A percentile compares a stretch with the other conserved stretches of the same genome.
Evolutionary conservation across 495 filamentous ascomycete species (phyloP).

Genomic region (Chlorociboria aeruginascens): DNA sequence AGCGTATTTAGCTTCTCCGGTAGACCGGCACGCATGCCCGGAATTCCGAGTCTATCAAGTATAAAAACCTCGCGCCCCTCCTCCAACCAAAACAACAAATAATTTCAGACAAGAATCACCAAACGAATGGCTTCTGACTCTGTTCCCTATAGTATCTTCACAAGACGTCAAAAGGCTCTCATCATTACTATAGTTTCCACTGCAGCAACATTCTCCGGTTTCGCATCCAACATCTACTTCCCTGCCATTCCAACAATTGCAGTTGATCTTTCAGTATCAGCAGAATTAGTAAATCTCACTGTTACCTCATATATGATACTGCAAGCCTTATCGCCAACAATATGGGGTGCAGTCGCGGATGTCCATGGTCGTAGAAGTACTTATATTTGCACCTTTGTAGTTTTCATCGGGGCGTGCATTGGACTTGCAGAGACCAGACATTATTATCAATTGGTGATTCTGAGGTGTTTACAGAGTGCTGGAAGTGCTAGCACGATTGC

Average conservation of each 20-base stretch:
- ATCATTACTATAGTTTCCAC: constrained; percentile 34
- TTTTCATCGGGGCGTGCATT: constrained; percentile 50
- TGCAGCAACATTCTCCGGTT: constrained; percentile 41
- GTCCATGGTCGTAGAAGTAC: constrained; percentile 43
- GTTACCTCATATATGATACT: constrained; percentile 29
- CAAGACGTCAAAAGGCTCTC: constrained; percentile 32
- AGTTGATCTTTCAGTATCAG: constrained; percentile 17
- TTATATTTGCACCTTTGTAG: constrained; percentile 44
- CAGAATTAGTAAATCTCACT: constrained; percentile 26
- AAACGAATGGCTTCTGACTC: neutral
- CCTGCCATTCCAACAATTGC: constrained; percentile 27
- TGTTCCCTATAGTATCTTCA: constrained; percentile 34
- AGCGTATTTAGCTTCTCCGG: too few species aligned
- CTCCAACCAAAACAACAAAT: neutral
- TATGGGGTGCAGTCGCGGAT: constrained; percentile 45
- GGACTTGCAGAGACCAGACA: constrained; percentile 47
- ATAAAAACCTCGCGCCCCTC: neutral
- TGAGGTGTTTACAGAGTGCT: constrained; percentile 49
- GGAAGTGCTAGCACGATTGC: constrained; percentile 44
- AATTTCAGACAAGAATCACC: neutral
- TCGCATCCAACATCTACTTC: constrained; percentile 39
- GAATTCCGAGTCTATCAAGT: neutral
- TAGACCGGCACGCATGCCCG: neutral
- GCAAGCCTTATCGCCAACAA: constrained; percentile 11
- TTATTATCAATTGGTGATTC: constrained; percentile 46